Evolutionary conservation across 768 basidiomycete species (phyloP).

Genomic region (Coprinopsis sp.): DNA sequence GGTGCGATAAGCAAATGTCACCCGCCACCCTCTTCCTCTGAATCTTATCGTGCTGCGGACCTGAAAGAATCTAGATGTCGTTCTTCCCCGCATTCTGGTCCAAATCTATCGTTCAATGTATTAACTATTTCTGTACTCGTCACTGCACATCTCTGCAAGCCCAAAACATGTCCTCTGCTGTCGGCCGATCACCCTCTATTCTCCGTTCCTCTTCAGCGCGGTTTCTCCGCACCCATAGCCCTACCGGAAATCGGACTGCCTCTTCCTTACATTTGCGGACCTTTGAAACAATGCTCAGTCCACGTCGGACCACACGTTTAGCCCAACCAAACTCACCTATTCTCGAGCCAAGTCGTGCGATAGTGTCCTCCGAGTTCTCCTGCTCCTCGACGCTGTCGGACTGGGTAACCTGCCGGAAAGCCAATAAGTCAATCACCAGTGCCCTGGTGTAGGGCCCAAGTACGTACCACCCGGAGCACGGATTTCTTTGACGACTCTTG

Average conservation of each 20-base stretch:
- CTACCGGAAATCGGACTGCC: no score
- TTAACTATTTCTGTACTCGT: no score
- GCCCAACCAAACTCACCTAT: constrained; percentile 47
- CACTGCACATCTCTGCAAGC: no score
- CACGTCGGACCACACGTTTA: constrained; percentile 15
- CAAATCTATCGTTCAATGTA: no score
- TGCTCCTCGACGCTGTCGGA: constrained; percentile 82
- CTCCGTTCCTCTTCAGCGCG: no score
- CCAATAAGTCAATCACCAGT: background rate
- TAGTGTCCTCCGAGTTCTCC: constrained; percentile 76
- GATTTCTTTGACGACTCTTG: constrained; percentile 97
- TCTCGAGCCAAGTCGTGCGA: constrained; percentile 72
- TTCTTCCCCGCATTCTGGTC: no score
- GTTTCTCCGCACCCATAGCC: no score
- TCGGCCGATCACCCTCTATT: no score
- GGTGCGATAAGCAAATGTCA: constrained; percentile 36
- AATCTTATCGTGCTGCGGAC: constrained; percentile 5
- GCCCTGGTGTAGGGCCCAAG: background rate
- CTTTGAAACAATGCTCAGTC: constrained; percentile 26
- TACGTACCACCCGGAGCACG: constrained; percentile 53
- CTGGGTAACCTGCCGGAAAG: constrained; percentile 63
- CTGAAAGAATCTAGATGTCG: background rate
- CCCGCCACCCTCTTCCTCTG: background rate
- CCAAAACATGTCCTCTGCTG: no score
- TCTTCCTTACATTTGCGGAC: constrained; percentile 38